Conservation (phyloP, 345 rosid species). For the Pugionium dolabratum region DNA sequence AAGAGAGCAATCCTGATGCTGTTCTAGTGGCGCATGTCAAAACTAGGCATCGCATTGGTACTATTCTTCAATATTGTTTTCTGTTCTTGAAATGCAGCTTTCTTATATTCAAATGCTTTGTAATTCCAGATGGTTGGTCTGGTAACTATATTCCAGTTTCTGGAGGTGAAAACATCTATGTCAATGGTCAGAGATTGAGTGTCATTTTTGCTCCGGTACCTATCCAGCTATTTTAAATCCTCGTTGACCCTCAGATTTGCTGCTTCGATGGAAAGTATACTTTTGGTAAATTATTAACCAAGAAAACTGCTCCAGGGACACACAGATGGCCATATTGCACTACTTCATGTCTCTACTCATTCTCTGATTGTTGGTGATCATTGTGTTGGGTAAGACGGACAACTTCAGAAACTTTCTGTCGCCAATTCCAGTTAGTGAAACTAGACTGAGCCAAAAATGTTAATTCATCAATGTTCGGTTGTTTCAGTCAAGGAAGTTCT, state of each 20-base stretch:
- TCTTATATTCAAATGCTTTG: conserved; percentile 24
- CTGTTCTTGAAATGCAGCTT: not conserved
- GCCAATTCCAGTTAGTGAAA: conserved; percentile 18
- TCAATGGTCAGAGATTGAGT: conserved; percentile 71
- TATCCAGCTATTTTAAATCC: conserved; percentile 1
- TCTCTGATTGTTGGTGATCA: conserved; percentile 89
- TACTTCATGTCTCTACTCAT: conserved; percentile 63
- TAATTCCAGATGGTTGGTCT: conserved; percentile 66
- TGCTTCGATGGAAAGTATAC: conserved; percentile 2
- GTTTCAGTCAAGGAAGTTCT: conserved; percentile 78
- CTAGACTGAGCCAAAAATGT: conserved; percentile 14
- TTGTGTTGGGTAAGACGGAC: conserved; percentile 79
- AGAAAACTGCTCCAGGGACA: conserved; percentile 67
- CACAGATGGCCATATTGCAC: conserved; percentile 84
- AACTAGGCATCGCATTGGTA: conserved; percentile 63
- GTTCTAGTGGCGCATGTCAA: conserved; percentile 69
- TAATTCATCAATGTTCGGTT: conserved; percentile 26
- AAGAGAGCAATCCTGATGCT: conserved; percentile 71
- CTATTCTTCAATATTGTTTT: conserved; percentile 3
- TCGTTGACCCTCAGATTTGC: not conserved
- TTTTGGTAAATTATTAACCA: conserved; percentile 13
- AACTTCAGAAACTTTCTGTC: conserved; percentile 14
- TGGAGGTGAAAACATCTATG: conserved; percentile 73
- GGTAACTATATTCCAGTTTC: conserved; percentile 61
- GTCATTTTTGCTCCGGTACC: conserved; percentile 76